A percentile compares a stretch with the other conserved stretches of the same genome.
phyloP scores from a whole-genome alignment of 495 filamentous ascomycete genomes.

The Daldinia decipiens region DNA sequence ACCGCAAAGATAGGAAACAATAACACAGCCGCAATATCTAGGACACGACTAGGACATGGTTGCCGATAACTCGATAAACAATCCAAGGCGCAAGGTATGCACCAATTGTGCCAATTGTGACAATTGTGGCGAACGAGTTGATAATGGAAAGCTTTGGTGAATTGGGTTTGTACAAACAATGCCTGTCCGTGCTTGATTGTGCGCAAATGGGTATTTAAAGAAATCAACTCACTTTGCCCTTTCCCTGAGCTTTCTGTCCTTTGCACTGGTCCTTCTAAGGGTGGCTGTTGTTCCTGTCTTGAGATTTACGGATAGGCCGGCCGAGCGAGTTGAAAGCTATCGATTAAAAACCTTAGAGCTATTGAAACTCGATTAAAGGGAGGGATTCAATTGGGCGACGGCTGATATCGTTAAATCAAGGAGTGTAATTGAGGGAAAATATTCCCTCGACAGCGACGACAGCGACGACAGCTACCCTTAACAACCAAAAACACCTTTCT shows the following conservation, averaged over 20 bases:
- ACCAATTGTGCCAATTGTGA: slow-evolving; percentile 1
- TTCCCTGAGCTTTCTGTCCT: slow-evolving; percentile 7
- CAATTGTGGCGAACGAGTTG: neutral
- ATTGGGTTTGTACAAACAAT: slow-evolving; percentile 19
- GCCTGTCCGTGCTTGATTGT: neutral
- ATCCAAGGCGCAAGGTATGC: slow-evolving; percentile 14
- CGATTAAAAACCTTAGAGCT: neutral
- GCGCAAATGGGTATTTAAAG: neutral
- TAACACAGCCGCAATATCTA: neutral
- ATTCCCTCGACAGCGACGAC: slow-evolving; percentile 25
- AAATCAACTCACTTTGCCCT: slow-evolving; percentile 21
- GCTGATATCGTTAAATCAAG: slow-evolving; percentile 29
- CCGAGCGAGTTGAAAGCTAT: slow-evolving; percentile 20
- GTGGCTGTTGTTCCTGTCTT: slow-evolving; percentile 12
- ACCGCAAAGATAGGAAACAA: neutral
- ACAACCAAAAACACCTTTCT: slow-evolving; percentile 29
- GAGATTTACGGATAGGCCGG: slow-evolving; percentile 33
- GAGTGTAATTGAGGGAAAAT: slow-evolving; percentile 26
- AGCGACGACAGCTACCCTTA: slow-evolving; percentile 33
- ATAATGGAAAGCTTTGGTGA: slow-evolving; percentile 1
- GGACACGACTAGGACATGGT: neutral
- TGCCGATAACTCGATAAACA: neutral
- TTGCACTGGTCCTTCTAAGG: neutral
- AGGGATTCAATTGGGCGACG: slow-evolving; percentile 28
- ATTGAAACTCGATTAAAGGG: slow-evolving; percentile 7